Base-by-base conservation (phyloP, 164 flowering plant genomes). In the Pachysandra terminalis region DNA sequence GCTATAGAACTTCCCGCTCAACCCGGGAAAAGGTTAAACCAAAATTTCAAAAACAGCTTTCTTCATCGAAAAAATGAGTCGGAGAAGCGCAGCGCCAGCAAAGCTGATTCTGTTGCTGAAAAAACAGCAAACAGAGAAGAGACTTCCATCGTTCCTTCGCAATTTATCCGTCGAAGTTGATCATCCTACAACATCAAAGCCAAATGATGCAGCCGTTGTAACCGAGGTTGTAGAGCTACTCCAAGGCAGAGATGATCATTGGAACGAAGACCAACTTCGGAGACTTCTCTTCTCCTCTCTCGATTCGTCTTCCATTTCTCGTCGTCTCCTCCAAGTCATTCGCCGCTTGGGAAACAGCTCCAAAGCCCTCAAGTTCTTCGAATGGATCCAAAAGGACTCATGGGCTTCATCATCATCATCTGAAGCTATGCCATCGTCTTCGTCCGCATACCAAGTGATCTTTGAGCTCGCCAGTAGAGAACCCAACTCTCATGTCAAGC, bases 391-490 rank as follows among this genome's bases (percentile, higher is more conserved):
- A 22, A 55, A 10, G 5, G 32, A 72, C 40, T 37, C 59, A 51
- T 48, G 59, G 8, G 9, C 52, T 22, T 41, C 59, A 0, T 16
- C 77, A 0, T 56, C 57, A 5, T 14, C 45, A 7, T 25, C 52
- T 16, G 24, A 59, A 27, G 63, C 62, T 56, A 27, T 59, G 0
- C 25, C 56, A 3, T 68, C 62, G 5, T 73, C 80, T 8, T 78
- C 90, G 19, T 66, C 59, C n/a, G 68, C 84, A 0, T 89, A 83
- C 56, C 81, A 87, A 56, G 84, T 85, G 14, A 65, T 83, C 21
- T 59, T 84, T 49, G 84, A 89, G 72, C 74, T 81, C 56, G 90
- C 87, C 0, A 19, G 59, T 45, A 70, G 73, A 14, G 86, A 83
- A 66, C 67, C 78, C 45, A 22, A 78, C 13, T 64, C 77, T 52